A percentile compares a stretch with the other conserved stretches of the same genome.
Conservation (phyloP, 164 flowering plant species). For the Berberis vulgaris region DNA sequence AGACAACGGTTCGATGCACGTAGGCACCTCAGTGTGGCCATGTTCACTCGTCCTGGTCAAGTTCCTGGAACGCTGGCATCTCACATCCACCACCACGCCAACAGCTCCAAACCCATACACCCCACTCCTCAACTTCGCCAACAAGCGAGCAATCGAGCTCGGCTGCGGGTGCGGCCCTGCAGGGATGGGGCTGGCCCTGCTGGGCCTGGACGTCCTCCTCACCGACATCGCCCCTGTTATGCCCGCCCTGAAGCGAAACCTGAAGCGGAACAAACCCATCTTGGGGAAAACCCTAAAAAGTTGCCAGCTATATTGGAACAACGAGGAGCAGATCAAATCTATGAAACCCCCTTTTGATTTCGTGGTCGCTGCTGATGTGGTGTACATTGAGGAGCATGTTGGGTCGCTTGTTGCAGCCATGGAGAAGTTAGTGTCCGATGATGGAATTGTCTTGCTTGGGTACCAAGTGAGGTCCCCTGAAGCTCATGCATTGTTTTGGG, state of each 20-base stretch:
- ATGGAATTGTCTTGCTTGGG: constrained; percentile 69
- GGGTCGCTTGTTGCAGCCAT: constrained; percentile 48
- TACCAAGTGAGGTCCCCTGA: constrained; percentile 82
- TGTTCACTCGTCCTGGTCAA: constrained; percentile 92
- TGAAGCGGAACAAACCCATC: constrained; percentile 36
- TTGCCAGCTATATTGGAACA: constrained; percentile 61
- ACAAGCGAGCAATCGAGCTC: constrained; percentile 68
- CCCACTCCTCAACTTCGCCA: constrained; percentile 49
- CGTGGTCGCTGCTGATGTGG: constrained; percentile 9
- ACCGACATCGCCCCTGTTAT: constrained; percentile 86
- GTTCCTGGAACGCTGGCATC: constrained; percentile 78
- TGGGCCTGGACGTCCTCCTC: constrained; percentile 17
- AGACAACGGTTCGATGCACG: constrained; percentile 91
- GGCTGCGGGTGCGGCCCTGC: constrained; percentile 70
- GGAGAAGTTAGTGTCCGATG: constrained; percentile 46
- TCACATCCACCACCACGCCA: constrained; percentile 11
- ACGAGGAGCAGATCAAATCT: constrained; percentile 39
- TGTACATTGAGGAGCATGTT: constrained; percentile 61
- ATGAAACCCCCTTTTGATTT: constrained; percentile 67
- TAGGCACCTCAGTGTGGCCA: constrained; percentile 97
- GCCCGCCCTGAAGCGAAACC: constrained; percentile 66
- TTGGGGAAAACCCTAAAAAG: constrained; percentile 43
- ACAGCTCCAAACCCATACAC: constrained; percentile 54
- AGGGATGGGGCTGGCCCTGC: no score
- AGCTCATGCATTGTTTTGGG: constrained; percentile 81